phyloP scores from a whole-genome alignment of 73 alveolate species.

The Blepharisma stoltei region DNA sequence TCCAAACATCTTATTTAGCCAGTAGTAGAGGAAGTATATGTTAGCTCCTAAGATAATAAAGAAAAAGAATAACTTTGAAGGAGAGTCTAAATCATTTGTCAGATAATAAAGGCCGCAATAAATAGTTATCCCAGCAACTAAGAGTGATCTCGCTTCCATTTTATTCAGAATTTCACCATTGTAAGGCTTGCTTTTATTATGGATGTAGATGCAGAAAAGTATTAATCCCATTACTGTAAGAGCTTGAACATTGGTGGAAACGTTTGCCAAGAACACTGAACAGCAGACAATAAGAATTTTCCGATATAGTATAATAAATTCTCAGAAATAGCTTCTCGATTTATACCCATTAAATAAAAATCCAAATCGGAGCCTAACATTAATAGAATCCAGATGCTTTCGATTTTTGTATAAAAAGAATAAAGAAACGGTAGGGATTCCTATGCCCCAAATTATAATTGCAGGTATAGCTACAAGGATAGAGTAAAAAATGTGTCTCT shows the following conservation, averaged over 20 bases:
- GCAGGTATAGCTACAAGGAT: constrained; percentile 42
- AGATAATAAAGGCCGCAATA: constrained; percentile 13
- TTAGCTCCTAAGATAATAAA: background rate
- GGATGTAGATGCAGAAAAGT: background rate
- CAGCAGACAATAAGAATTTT: constrained; percentile 29
- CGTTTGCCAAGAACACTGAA: background rate
- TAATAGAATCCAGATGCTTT: constrained; percentile 33
- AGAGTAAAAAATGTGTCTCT: constrained; percentile 32
- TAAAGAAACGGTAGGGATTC: constrained; percentile 49
- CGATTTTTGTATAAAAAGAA: constrained; percentile 15
- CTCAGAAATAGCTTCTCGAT: constrained; percentile 62
- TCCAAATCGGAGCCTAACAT: constrained; percentile 53
- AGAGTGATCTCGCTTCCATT: background rate
- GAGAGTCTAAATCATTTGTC: background rate
- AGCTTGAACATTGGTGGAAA: background rate
- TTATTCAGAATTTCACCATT: background rate
- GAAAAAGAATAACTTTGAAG: background rate
- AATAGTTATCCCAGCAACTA: background rate
- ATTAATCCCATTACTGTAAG: background rate
- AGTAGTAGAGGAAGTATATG: background rate
- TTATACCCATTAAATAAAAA: constrained; percentile 64
- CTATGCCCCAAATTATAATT: constrained; percentile 50
- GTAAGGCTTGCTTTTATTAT: background rate
- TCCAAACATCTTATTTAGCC: background rate
- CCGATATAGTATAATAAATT: constrained; percentile 32